phyloP scores from a whole-genome alignment of 1,284 basidiomycete genomes.

The Malassezia psittaci region DNA sequence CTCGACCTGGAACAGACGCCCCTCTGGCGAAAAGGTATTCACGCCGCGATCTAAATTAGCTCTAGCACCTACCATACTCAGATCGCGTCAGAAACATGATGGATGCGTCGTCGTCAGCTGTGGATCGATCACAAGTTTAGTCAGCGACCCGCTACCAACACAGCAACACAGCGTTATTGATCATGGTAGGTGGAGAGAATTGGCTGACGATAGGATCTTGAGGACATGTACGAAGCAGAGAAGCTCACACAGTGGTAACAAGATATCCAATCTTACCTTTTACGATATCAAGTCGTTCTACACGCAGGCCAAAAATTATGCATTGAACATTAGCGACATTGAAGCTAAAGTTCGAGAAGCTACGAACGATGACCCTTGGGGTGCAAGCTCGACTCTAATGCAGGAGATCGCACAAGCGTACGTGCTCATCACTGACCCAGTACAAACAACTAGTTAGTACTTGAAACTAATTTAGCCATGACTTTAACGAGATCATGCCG shows the following conservation, averaged over 20 bases:
- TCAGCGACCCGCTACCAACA: slow-evolving; percentile 7
- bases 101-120: slow-evolving; percentile 1
- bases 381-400: slow-evolving; percentile 95
- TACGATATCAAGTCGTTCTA: slow-evolving; percentile 45
- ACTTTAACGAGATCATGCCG: slow-evolving; percentile 99
- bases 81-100: slow-evolving; percentile 78
- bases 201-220: neutral
- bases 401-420: slow-evolving; percentile 84
- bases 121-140: slow-evolving; percentile 3
- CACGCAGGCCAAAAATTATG: slow-evolving; percentile 50
- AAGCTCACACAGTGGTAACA: slow-evolving; percentile 22
- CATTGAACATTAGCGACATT: slow-evolving; percentile 90
- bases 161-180: neutral
- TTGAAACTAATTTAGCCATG: slow-evolving; percentile 55
- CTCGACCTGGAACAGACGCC: slow-evolving; percentile 86
- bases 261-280: slow-evolving; percentile 44
- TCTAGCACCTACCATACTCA: slow-evolving; percentile 63
- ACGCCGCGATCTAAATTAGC: slow-evolving; percentile 72
- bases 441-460: slow-evolving; percentile 78
- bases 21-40: slow-evolving; percentile 97
- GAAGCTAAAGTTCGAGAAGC: slow-evolving; percentile 94
- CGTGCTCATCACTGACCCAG: slow-evolving; percentile 3
- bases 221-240: neutral
- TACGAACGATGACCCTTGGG: slow-evolving; percentile 97
- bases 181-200: slow-evolving; percentile 13